Base-by-base conservation (phyloP, 2,329 filamentous ascomycete species). In the Colletotrichum lentis region DNA sequence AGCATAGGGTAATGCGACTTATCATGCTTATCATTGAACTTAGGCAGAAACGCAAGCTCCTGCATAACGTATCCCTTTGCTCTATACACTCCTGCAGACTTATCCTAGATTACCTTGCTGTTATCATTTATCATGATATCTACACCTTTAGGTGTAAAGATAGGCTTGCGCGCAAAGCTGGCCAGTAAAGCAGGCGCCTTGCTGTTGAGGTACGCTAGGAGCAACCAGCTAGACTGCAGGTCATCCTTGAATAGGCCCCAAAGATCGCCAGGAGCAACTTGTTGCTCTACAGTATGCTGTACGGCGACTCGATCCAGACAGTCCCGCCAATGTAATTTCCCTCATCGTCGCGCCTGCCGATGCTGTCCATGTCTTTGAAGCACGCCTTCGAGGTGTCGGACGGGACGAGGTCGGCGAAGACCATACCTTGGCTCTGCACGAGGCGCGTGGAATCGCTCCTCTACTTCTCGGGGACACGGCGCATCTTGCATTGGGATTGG, bases 211-310 rank as follows among this genome's bases (percentile, higher is more conserved):
- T 62, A 62, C 12, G 60, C 39, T 1, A 50, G 50, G 16, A 62
- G 60, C 22, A 62, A 39, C 60, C 60, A 62, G 14, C 56, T 62
- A 0, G 20, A 35, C n/a, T 50, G 24, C 5, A 50, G 60, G 16
- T 62, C 60, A 18, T 62, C 41, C 31, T 62, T 62, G 41, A 62
- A 62, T 8, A 62, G 24, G 8, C 31, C 52, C 60, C 60, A 62
- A 0, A 62, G 43, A 62, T 37, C 12, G 60, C 60, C n/a, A 55
- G 56, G 1, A 56, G 6, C 5, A 50, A 35, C 11, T 62, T 62
- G 60, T 62, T 62, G 50, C 60, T 62, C 60, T 50, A 62, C 0
- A 62, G 7, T n/a, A 62, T 37, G 20, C 47, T 62, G 20, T 62
- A 62, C 5, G 60, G 60, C n/a, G 50, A 39, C 50, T 62, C 60